Evolutionary conservation across 23 red algal species (phyloP).

Genomic region (Chondrus crispus): DNA sequence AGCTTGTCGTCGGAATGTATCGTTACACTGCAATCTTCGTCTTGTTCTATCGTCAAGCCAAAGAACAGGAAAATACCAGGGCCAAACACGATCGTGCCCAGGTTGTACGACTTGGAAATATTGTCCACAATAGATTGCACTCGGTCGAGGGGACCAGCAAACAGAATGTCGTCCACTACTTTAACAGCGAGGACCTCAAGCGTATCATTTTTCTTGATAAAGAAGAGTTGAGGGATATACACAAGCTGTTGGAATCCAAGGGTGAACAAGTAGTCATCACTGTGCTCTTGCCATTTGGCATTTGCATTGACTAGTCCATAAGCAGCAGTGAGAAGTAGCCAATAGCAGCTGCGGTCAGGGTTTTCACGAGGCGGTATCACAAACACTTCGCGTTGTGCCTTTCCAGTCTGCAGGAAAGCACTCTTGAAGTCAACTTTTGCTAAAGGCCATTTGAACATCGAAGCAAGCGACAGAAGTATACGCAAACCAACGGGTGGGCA

Average conservation of each 20-base stretch:
- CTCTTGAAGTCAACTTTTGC: not conserved
- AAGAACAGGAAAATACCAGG: not conserved
- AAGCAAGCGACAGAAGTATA: not conserved
- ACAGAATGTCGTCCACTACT: not conserved
- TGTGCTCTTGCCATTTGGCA: not conserved
- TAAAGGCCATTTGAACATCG: not conserved
- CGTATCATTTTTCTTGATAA: not conserved
- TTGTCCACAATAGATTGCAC: not conserved
- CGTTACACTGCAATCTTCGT: not conserved
- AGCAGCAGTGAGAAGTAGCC: not conserved
- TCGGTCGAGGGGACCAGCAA: not conserved
- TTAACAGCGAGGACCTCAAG: not conserved
- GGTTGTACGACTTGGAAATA: not conserved
- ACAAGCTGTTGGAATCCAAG: not conserved
- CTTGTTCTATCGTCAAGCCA: not conserved
- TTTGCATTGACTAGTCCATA: not conserved
- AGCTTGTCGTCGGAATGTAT: constrained; percentile 1
- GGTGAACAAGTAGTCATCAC: not conserved
- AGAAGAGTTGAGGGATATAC: not conserved
- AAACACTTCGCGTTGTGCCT: not conserved
- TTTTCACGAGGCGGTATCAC: not conserved
- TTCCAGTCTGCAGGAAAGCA: not conserved
- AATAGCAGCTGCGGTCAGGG: not conserved
- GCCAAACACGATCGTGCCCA: not conserved
- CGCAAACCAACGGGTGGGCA: not conserved